These are phyloP conservation scores for Brassica napus DNA, from an alignment of 345 rosid genomes.

Conservation along the genomic window DNA sequence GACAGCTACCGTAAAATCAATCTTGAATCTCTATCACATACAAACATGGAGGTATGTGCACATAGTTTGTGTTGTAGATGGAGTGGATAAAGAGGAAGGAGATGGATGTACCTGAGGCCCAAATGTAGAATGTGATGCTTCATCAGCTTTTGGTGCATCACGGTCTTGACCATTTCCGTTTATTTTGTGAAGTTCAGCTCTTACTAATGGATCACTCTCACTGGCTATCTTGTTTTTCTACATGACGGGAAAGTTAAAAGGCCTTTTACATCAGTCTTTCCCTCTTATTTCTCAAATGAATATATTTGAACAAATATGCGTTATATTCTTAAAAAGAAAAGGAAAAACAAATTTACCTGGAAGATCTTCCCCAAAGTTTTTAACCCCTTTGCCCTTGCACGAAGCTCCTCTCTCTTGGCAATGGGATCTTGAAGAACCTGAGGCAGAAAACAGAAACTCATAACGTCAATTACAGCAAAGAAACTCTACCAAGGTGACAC, in stretches of 20 bases:
- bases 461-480: slow-evolving; percentile 5
- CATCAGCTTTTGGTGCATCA: slow-evolving; percentile 54
- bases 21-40: slow-evolving; percentile 6
- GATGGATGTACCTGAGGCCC: slow-evolving; percentile 56
- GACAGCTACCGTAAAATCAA: neutral
- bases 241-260: slow-evolving; percentile 23
- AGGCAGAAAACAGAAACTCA: slow-evolving; percentile 22
- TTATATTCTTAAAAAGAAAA: neutral
- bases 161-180: slow-evolving; percentile 60
- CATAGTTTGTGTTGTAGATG: slow-evolving; percentile 2
- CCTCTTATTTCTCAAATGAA: neutral
- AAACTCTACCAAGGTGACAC: slow-evolving; percentile 32
- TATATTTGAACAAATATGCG: slow-evolving; percentile 14
- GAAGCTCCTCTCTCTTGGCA: slow-evolving; percentile 85
- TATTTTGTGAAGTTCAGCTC: slow-evolving; percentile 45
- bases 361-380: slow-evolving; percentile 93
- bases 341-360: slow-evolving; percentile 55
- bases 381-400: slow-evolving; percentile 88
- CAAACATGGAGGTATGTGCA: neutral
- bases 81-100: slow-evolving; percentile 7
- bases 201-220: slow-evolving; percentile 57
- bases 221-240: slow-evolving; percentile 70
- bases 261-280: neutral
- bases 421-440: slow-evolving; percentile 96
- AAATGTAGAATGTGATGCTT: slow-evolving; percentile 49